Base-by-base conservation (phyloP, 805 yeast genomes). In the Naumovozyma baii region DNA sequence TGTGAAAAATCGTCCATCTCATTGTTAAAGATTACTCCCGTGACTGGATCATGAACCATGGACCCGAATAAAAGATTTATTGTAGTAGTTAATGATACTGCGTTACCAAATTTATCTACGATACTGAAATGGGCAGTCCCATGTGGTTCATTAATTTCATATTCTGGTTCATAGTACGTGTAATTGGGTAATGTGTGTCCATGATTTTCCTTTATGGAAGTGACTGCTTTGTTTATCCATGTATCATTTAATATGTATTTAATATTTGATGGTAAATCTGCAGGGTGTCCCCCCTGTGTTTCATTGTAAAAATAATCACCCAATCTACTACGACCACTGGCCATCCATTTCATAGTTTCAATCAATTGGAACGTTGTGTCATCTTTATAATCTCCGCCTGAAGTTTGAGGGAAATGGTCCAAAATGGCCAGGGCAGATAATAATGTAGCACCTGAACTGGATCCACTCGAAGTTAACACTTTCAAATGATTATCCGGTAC, bases 1-100 rank as follows among this genome's bases (percentile, higher is more conserved):
- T 74, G 67, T 7, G 95, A 81, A 54, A 90, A 90, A 57, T 90
- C 97, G 60, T 90, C 96, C 96, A 90, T 88, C 59, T 90, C 86
- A 50, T 85, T 78, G 63, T 90, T 90, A 52, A 90, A 63, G 8
- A 90, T 70, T 7, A 90, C 66, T 2, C 96, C 97, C 0, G 97
- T 88, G 1, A 43, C 57, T 1, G 80, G 78, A 57, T 90, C 96
- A 55, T 80, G 83, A 4, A 90, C 80, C 49, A 77, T 55, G 10
- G 92, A 78, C 0, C 98, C 98, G 62, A 87, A 90, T 31, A 75
- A 57, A 39, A 87, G 63, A 56, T 90, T 90, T 8, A 90, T 78
- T 0, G 97, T 88, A 1, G 96, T 83, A 1, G 97, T 90, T 69
- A 88, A 69, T 2, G 85, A 68, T 2, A 90, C 92, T 0, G 96